phyloP scores from a whole-genome alignment of 108 stramenopile species.

The Nitzschia inconspicua region DNA sequence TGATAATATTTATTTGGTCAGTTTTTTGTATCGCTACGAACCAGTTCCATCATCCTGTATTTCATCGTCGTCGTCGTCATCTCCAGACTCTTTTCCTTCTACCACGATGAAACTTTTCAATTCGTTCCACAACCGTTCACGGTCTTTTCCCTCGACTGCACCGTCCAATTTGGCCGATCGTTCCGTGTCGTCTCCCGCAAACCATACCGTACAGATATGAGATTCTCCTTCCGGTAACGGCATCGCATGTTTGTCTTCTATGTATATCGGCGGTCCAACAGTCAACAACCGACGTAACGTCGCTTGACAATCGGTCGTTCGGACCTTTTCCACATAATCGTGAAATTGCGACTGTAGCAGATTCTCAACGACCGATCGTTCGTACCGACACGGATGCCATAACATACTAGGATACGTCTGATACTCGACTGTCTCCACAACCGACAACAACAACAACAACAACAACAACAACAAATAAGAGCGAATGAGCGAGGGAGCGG shows the following conservation, averaged over 20 bases:
- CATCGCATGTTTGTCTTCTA: slow-evolving; percentile 64
- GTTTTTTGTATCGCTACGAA: too few relatives aligned
- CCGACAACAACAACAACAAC: too few relatives aligned
- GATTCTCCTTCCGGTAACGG: slow-evolving; percentile 63
- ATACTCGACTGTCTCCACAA: slow-evolving; percentile 76
- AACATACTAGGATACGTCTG: slow-evolving; percentile 62
- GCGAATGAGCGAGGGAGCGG: background rate
- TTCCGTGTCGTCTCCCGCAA: slow-evolving; percentile 50
- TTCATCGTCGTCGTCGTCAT: slow-evolving; percentile 53
- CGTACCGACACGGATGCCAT: slow-evolving; percentile 69
- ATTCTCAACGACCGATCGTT: slow-evolving; percentile 55
- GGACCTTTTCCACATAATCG: slow-evolving; percentile 43
- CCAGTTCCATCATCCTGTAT: background rate
- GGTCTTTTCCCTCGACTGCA: slow-evolving; percentile 67
- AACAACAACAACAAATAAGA: slow-evolving; percentile 5
- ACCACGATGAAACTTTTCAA: slow-evolving; percentile 73
- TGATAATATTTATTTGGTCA: too few relatives aligned
- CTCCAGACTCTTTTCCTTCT: slow-evolving; percentile 73
- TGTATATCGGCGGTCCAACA: slow-evolving; percentile 72
- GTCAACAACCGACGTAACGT: slow-evolving; percentile 65
- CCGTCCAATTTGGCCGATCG: slow-evolving; percentile 58
- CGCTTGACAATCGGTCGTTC: slow-evolving; percentile 81
- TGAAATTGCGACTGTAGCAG: slow-evolving; percentile 35
- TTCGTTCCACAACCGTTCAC: slow-evolving; percentile 62
- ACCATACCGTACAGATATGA: slow-evolving; percentile 71